phyloP scores from a whole-genome alignment of 2,329 filamentous ascomycete genomes.

The Trichoderma sp. region DNA sequence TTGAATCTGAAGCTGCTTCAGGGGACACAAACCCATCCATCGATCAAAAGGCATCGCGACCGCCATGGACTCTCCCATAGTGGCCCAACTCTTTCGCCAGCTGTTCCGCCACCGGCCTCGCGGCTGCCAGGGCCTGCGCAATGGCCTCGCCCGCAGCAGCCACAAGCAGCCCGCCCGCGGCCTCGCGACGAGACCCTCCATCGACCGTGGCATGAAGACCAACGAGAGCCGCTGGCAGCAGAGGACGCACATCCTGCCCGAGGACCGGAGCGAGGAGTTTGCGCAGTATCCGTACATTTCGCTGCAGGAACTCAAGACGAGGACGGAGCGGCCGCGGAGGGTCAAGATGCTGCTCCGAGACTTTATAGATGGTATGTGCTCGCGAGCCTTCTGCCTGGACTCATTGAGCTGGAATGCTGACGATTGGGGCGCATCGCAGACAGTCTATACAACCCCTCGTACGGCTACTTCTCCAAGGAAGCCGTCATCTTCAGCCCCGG shows the following conservation, averaged over 20 bases:
- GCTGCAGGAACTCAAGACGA: constrained; percentile 71
- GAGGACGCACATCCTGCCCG: constrained; percentile 71
- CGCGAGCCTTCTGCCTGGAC: constrained; percentile 33
- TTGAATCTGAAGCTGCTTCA: neutral
- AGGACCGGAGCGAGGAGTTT: constrained; percentile 80
- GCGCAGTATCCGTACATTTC: constrained; percentile 82
- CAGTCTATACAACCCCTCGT: constrained; percentile 90
- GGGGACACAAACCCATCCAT: neutral
- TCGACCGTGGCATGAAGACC: constrained; percentile 47
- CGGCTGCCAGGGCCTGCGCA: constrained; percentile 40
- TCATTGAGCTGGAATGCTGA: neutral
- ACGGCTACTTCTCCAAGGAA: constrained; percentile 95
- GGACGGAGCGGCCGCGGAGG: constrained; percentile 75
- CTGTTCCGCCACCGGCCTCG: constrained; percentile 69
- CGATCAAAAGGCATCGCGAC: constrained; percentile 22
- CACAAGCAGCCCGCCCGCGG: constrained; percentile 29
- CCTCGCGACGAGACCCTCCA: constrained; percentile 39
- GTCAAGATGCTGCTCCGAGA: constrained; percentile 98
- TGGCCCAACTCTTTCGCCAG: constrained; percentile 79
- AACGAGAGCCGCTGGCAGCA: constrained; percentile 84
- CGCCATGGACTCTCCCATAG: constrained; percentile 78
- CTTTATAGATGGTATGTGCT: constrained; percentile 80
- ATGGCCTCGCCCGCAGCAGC: constrained; percentile 29
- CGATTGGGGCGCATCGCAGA: constrained; percentile 54
- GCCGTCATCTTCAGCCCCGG: constrained; percentile 94